Base-by-base conservation (phyloP, 2,329 filamentous ascomycete genomes). In the Aspergillus latus region DNA sequence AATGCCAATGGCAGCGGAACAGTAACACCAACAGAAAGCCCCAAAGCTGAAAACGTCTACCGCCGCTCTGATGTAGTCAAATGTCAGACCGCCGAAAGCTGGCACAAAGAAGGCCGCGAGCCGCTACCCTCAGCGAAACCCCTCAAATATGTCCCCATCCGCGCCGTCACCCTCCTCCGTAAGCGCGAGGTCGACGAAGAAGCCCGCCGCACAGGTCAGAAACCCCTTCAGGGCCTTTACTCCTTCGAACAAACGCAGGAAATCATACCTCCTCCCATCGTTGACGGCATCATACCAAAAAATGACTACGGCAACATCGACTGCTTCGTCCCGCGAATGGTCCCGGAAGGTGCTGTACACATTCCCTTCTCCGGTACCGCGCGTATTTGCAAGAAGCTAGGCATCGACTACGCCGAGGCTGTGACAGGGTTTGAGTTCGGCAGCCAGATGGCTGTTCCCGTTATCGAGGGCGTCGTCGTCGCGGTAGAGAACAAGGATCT, bases 271-370 rank as follows among this genome's bases (percentile, higher is more conserved):
- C 84, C 88, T 1, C 92, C 92, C 0, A 96, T 97, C 54, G 73
- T 84, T 58, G 83, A 96, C 65, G 93, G 93, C 0, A 75, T 89
- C 11, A 97, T 97, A 58, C 94, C 94, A 0, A 95, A 94, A 73
- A 99, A 99, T 65, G 86, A 87, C 36, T 99, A 93, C 65, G 93
- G 93, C 7, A 99, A 99, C 64, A 97, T 99, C 59, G 94, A 99
- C 71, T 85, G 96, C 53, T 99, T 96, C 70, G 92, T 90, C 0
- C 88, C 91, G 39, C 92, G 90, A 60, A 97, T 99, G 94, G 87
- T 95, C 28, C 94, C 94, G 0, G 74, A 76, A 40, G 93, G 94
- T 0, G 92, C 92, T 2, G 83, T 89, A 0, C 94, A 99, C 70
- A 81, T 97, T 1, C 91, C 91, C 0, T 86, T 87, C 52, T 84